Evolutionary conservation across 31 red algal genomes (phyloP).

Genomic region (Porphyra umbilicalis): DNA sequence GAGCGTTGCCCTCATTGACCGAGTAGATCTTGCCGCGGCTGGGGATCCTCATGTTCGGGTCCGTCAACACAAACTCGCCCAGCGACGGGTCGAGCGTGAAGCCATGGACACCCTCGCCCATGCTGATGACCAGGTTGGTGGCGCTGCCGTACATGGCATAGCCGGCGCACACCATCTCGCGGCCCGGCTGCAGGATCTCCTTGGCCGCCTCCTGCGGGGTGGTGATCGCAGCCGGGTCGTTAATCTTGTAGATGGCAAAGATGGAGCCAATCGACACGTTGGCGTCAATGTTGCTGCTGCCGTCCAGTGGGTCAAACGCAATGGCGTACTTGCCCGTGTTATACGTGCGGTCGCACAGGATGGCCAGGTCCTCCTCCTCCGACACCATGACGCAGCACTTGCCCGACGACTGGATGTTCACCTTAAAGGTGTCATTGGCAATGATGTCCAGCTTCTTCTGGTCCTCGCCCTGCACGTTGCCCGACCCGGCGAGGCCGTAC

Average conservation of each 20-base stretch:
- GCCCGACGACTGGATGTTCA: conserved; percentile 81
- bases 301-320: conserved; percentile 98
- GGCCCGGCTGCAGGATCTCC: conserved; percentile 72
- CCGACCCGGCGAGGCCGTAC: conserved; percentile 86
- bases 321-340: conserved; percentile 81
- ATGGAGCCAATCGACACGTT: conserved; percentile 99
- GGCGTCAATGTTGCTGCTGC: conserved; percentile 90
- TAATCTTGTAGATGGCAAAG: conserved; percentile 89
- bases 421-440: conserved; percentile 96
- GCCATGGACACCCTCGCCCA: conserved; percentile 77
- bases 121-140: conserved; percentile 89
- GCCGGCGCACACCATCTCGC: conserved; percentile 88
- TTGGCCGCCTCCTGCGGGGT: conserved; percentile 53
- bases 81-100: conserved; percentile 94
- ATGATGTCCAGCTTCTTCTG: conserved; percentile 97
- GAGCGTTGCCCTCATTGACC: conserved; percentile 93
- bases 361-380: conserved; percentile 95
- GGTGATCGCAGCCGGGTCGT: conserved; percentile 49
- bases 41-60: conserved; percentile 93
- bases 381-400: conserved; percentile 91
- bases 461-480: conserved; percentile 89
- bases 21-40: conserved; percentile 94
- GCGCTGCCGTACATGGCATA: conserved; percentile 98
- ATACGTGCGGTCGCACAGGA: conserved; percentile 57
- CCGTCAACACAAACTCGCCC: conserved; percentile 96